phyloP scores from a whole-genome alignment of 2,329 filamentous ascomycete species.

The Botryosphaeria dothidea region DNA sequence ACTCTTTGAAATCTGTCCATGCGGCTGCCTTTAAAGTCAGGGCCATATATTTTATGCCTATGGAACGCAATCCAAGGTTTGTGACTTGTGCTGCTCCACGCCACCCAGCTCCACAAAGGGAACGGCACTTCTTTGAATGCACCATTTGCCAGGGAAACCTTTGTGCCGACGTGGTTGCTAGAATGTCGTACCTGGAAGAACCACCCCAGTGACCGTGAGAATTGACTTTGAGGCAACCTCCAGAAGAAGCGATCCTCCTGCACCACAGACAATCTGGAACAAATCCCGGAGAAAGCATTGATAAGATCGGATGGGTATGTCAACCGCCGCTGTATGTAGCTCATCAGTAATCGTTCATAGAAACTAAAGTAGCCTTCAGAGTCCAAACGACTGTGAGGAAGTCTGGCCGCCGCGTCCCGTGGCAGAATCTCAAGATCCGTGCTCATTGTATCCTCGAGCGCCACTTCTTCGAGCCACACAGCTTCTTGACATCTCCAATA shows the following conservation, averaged over 20 bases:
- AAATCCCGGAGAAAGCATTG: background rate
- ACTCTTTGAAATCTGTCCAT: background rate
- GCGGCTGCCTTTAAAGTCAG: background rate
- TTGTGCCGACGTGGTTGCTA: background rate
- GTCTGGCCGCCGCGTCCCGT: background rate
- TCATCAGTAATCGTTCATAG: background rate
- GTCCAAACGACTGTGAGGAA: background rate
- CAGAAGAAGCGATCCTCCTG: background rate
- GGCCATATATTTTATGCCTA: no score
- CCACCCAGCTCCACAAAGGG: background rate
- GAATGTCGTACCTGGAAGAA: background rate
- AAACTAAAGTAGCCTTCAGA: background rate
- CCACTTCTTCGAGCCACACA: background rate
- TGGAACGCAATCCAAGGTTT: background rate
- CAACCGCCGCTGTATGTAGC: background rate
- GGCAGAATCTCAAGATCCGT: background rate
- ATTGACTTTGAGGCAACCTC: background rate
- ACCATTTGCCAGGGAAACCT: background rate
- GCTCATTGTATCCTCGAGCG: background rate
- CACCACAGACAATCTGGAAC: background rate
- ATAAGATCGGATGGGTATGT: background rate
- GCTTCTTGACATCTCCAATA: background rate
- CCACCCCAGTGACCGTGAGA: background rate
- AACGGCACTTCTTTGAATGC: background rate
- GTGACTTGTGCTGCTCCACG: background rate